These are phyloP conservation scores for Trichosporon sp. DNA, from an alignment of 1,284 basidiomycete genomes.

Conservation along the genomic window DNA sequence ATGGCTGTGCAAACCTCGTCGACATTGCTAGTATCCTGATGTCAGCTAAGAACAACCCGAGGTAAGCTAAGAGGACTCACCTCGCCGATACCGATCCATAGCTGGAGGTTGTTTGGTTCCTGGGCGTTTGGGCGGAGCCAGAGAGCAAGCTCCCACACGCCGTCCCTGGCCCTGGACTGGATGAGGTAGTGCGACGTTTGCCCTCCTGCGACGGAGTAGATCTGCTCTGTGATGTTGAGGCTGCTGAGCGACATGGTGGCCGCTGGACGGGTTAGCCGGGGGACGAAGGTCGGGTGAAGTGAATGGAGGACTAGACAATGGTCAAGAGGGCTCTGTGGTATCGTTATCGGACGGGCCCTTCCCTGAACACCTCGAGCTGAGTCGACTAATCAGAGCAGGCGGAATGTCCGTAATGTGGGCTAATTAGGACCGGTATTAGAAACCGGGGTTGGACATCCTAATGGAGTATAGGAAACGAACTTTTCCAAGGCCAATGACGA, in stretches of 20 bases:
- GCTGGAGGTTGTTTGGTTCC: constrained; percentile 3
- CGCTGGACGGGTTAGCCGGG: neutral
- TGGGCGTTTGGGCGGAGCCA: constrained; percentile 17
- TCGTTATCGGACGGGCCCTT: neutral
- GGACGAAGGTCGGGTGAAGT: no score
- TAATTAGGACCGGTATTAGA: neutral
- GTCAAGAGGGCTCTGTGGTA: neutral
- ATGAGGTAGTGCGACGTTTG: constrained; percentile 26
- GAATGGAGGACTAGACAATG: neutral
- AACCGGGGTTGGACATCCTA: neutral
- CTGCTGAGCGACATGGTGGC: constrained; percentile 16
- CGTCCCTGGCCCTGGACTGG: neutral
- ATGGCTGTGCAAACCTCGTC: constrained; percentile 27
- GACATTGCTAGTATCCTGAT: constrained; percentile 21
- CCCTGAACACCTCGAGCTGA: neutral
- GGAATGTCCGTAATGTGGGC: constrained; percentile 9
- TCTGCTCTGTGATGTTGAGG: constrained; percentile 30
- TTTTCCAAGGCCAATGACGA: constrained; percentile 19
- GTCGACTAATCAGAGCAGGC: constrained; percentile 1
- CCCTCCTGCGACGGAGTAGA: constrained; percentile 24
- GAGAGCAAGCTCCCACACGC: constrained; percentile 26
- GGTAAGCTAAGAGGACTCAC: neutral
- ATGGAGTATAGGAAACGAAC: neutral
- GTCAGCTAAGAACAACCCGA: constrained; percentile 8
- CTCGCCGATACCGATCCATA: constrained; percentile 10